Base-by-base conservation (phyloP, 2,329 filamentous ascomycete species). In the Sporothrix euskadiensis region DNA sequence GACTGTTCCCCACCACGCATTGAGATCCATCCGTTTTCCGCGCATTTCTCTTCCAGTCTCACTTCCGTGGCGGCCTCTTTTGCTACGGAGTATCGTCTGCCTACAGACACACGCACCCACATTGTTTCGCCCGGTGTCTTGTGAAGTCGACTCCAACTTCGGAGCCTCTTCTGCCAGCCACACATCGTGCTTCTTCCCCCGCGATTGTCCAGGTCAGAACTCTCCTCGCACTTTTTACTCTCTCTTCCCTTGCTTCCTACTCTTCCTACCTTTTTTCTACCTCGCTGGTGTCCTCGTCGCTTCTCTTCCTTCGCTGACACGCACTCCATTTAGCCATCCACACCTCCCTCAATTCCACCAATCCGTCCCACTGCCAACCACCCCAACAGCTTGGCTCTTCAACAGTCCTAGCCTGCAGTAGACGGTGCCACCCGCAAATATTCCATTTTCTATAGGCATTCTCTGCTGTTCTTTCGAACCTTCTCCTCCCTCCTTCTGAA, bases 301-400 rank as follows among this genome's bases (percentile, higher is more conserved):
- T 54, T 7, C 52, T 57, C 52, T n/a, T 39, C 66, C 30, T 16
- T 35, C 65, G 47, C 66, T 56, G 68, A 70, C 49, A 57, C 68
- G 68, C 52, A 57, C 26, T 30, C 30, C 56, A 32, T 44, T 57
- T 63, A 73, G 72, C 66, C 72, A 70, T 47, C 72, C 72, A 73
- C 72, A 47, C 66, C 69, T 47, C 16, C 54, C 39, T 30, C 35
- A 59, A 57, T 59, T 39, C 68, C 54, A 61, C 69, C 69, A 71
- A 71, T 71, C 69, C 39, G 39, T 61, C 12, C 54, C 39, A 30
- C 54, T 57, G 39, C 68, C 69, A 71, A 71, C 52, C 69, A 59
- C 69, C 54, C 69, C 69, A 61, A 49, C 22, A 71, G 69, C 69
- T 70, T 70, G 68, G 68, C 69, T 71, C 54, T 14, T 71, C 69